Evolutionary conservation across 768 basidiomycete species (phyloP), one percentile per base, ranked within the genome.

Genomic region (Gloeopeniophorella convolvens): DNA sequence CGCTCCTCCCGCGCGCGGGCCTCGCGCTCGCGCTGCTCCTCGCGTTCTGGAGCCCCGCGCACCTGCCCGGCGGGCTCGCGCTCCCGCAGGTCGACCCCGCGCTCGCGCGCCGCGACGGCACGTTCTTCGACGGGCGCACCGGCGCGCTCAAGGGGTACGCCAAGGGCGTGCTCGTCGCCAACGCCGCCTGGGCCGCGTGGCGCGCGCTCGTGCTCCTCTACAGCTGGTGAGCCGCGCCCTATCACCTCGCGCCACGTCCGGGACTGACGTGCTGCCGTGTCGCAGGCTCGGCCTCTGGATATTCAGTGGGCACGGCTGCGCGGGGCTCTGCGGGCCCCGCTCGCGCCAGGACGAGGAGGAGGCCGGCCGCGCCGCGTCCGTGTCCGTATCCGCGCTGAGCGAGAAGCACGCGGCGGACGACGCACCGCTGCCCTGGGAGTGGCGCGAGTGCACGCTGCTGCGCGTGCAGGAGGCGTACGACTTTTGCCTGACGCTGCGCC

Each of bases 311-410:
- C 77, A 87, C 50, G 78, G 79, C 50, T 85, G 84, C 40, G 89
- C 80, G 42, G 88, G 89, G n/a, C 63, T 91, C 13, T 89, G 87
- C 64, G 89, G 89, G 36, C 89, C 89, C 9, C 79, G 86, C 12
- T 79, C 82, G 59, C 75, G 83, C 55, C 89, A 87, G 89, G 89
- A 91, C 62, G 89, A 91, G 68, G 78, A 84, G 42, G 80, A 81
- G 23, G 72, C 70, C 13, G 83, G 85, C 61, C 84, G 83, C 70
- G 70, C 70, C 3, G 63, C 71, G 34, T 73, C 78, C 4, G 59
- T 72, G 20, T 76, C 78, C 58, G 63, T 71, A 33, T 73, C 78
- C 4, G 59, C 71, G 20, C 75, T 78, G 58, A 74, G 69, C 51
- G 80, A 80, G 43, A 68, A 75, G 18, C 63, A 68, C 32, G 62